Evolutionary conservation across 345 rosid species (phyloP), one percentile per base, ranked within the genome.

Genomic region (Abelmoschus esculentus): DNA sequence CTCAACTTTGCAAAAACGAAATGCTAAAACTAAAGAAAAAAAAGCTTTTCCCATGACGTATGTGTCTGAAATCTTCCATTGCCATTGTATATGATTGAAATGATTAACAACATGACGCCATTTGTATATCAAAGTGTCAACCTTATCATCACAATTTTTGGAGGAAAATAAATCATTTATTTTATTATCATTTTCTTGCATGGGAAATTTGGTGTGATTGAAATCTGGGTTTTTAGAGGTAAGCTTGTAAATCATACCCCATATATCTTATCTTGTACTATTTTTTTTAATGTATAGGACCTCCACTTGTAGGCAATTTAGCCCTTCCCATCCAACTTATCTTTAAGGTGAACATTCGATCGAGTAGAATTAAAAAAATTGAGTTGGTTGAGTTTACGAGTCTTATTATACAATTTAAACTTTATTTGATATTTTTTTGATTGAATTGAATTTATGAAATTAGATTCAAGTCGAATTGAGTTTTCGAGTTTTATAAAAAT

Each of bases 261-360:
- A 66, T 66, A 10, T 46, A 28, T 28, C 69, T 66, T 66, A 47
- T 66, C 70, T 66, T 49, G 56, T 44, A 65, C 8, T 36, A 36
- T 6, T 19, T 22, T 55, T 55, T 52, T 5, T 4, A 52, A n/a
- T 47, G 4, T 13, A 49, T 47, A 66, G 69, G 28, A 66, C 57
- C 26, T 66, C 57, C 42, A 66, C 70, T 66, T 66, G 14, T 5
- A 29, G 42, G 42, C 42, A 28, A 47, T 28, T 4, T 2, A 40
- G 67, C 31, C 22, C 36, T 32, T 3, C 22, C 22, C 40, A 10
- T n/a, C 22, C 7, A 60, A 3, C 31, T 17, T 17, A 62, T 62
- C 49, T 8, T 29, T 22, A 22, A 22, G 26, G 26, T 6, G 40
- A 36, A 8, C 1, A 36, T 36, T 36, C 8, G 8, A 36, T 36